phyloP scores from a whole-genome alignment of 495 filamentous ascomycete genomes.

The Margaritispora aquatica region DNA sequence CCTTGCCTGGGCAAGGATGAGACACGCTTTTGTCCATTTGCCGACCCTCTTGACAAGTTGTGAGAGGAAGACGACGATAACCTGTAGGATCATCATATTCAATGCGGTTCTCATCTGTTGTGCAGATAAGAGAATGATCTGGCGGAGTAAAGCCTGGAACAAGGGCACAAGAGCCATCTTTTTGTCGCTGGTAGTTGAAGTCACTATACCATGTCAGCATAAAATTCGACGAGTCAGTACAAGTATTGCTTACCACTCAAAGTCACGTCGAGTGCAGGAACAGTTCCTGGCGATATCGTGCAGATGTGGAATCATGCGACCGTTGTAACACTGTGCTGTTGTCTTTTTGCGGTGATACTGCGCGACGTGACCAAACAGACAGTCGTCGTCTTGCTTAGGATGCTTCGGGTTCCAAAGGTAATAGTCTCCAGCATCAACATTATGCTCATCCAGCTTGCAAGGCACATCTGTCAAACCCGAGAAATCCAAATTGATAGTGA shows the following conservation, averaged over 20 bases:
- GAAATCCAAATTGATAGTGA: slow-evolving; percentile 85
- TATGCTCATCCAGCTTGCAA: slow-evolving; percentile 62
- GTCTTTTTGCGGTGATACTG: slow-evolving; percentile 86
- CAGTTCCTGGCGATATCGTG: slow-evolving; percentile 69
- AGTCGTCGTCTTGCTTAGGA: slow-evolving; percentile 65
- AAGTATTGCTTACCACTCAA: slow-evolving; percentile 72
- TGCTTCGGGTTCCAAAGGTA: slow-evolving; percentile 79
- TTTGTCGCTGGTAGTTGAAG: slow-evolving; percentile 82
- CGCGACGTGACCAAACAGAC: slow-evolving; percentile 86
- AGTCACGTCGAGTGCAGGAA: slow-evolving; percentile 76
- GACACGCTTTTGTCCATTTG: slow-evolving; percentile 55
- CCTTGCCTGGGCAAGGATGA: slow-evolving; percentile 65
- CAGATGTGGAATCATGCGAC: slow-evolving; percentile 55
- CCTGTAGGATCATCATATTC: slow-evolving; percentile 81
- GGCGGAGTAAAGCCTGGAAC: slow-evolving; percentile 62
- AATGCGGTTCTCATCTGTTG: slow-evolving; percentile 51
- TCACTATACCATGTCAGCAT: slow-evolving; percentile 50
- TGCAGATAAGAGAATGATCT: slow-evolving; percentile 60
- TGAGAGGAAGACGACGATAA: slow-evolving; percentile 84
- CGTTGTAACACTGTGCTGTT: slow-evolving; percentile 71
- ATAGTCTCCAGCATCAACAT: slow-evolving; percentile 60
- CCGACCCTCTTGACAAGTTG: slow-evolving; percentile 71
- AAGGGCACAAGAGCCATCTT: slow-evolving; percentile 66
- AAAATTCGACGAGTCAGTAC: not conserved
- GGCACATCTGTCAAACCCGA: slow-evolving; percentile 59